These are phyloP conservation scores for Lasiosphaeria ovina DNA, from an alignment of 495 filamentous ascomycete genomes.

Conservation along the genomic window DNA sequence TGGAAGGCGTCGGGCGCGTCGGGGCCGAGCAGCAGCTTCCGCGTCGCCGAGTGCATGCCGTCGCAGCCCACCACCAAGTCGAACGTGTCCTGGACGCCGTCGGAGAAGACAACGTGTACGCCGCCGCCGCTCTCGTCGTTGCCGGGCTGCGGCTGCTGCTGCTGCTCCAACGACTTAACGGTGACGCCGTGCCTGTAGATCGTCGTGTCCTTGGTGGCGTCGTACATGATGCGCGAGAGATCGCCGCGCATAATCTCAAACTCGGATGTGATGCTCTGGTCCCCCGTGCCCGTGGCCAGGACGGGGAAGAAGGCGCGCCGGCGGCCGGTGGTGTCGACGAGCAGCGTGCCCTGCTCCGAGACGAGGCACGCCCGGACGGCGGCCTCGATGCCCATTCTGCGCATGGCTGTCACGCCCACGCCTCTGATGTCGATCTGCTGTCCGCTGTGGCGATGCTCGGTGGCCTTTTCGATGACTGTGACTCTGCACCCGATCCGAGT, in stretches of 20 bases:
- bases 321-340: constrained; percentile 42
- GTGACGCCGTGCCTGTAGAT: constrained; percentile 43
- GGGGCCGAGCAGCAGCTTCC: neutral
- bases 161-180: constrained; percentile 14
- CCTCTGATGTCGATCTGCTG: constrained; percentile 54
- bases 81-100: constrained; percentile 37
- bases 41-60: constrained; percentile 42
- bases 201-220: constrained; percentile 41
- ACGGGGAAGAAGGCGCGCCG: constrained; percentile 40
- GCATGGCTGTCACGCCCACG: constrained; percentile 47
- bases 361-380: constrained; percentile 39
- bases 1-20: neutral
- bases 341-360: constrained; percentile 43
- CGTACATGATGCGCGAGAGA: constrained; percentile 46
- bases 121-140: constrained; percentile 16
- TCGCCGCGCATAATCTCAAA: constrained; percentile 58
- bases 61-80: constrained; percentile 53
- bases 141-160: constrained; percentile 17
- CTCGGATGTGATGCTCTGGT: constrained; percentile 50
- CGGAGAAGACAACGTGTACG: constrained; percentile 38
- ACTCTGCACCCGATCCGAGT: constrained; percentile 37
- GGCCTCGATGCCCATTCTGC: constrained; percentile 50
- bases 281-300: constrained; percentile 37
- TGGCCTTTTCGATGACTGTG: constrained; percentile 54
- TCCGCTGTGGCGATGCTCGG: constrained; percentile 42